A percentile compares a stretch with the other conserved stretches of the same genome.
Evolutionary conservation across 176 grass and related monocot species (phyloP).

Genomic region (Leersia perrieri): DNA sequence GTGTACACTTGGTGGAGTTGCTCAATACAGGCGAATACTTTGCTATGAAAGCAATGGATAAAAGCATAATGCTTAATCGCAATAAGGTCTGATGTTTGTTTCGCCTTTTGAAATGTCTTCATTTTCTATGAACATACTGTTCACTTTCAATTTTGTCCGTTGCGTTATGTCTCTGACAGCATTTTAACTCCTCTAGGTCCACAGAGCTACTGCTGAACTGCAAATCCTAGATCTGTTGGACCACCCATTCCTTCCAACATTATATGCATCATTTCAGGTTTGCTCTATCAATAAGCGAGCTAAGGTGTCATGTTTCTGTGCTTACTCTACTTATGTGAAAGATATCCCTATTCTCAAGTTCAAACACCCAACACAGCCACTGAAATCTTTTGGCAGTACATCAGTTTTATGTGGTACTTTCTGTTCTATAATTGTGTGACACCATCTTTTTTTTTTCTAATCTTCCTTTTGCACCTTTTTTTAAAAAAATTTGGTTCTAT

Average conservation of each 20-base stretch:
- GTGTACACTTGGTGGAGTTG: conserved; percentile 92
- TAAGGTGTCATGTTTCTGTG: not conserved
- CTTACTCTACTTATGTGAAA: not conserved
- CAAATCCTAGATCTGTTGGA: conserved; percentile 92
- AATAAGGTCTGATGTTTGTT: conserved; percentile 65
- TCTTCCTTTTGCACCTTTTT: too few relatives aligned
- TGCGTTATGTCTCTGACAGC: conserved; percentile 10
- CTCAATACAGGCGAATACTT: conserved; percentile 68
- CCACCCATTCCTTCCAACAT: conserved; percentile 92
- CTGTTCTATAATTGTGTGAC: not conserved
- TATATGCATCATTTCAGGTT: conserved; percentile 98
- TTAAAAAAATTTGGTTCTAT: too few relatives aligned
- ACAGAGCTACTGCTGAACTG: conserved; percentile 84
- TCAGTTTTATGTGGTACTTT: not conserved
- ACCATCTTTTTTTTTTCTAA: too few relatives aligned
- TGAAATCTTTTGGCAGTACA: not conserved
- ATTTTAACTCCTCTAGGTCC: conserved; percentile 55
- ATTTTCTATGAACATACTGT: conserved; percentile 1
- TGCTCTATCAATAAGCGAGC: conserved; percentile 9
- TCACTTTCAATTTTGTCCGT: not conserved
- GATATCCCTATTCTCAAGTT: not conserved
- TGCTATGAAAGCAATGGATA: conserved; percentile 98
- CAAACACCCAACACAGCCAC: conserved; percentile 4
- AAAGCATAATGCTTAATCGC: conserved; percentile 84
- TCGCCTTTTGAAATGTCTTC: not conserved